A percentile compares a stretch with the other conserved stretches of the same genome.
Conservation (phyloP, 805 yeast genomes). For the Saccharomyces jurei region DNA sequence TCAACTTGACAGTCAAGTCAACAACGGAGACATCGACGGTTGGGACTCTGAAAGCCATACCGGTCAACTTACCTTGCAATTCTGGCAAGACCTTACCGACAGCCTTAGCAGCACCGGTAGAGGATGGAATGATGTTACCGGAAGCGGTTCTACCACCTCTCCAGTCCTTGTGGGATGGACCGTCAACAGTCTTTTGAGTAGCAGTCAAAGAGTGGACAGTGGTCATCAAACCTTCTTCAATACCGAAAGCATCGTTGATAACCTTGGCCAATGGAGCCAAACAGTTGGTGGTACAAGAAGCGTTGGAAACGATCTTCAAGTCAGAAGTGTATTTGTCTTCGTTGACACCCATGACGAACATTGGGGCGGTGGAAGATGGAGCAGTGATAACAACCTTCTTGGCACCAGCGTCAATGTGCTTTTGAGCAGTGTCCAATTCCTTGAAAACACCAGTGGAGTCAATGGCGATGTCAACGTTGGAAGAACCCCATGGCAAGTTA, state of each 20-base stretch:
- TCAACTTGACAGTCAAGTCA: slow-evolving; percentile 59
- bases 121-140: slow-evolving; percentile 67
- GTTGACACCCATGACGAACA: slow-evolving; percentile 68
- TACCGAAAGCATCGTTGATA: slow-evolving; percentile 56
- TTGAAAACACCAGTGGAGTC: slow-evolving; percentile 72
- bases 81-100: slow-evolving; percentile 69
- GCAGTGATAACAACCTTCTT: slow-evolving; percentile 67
- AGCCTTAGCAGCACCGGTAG: slow-evolving; percentile 73
- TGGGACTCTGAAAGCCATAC: slow-evolving; percentile 70
- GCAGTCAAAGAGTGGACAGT: slow-evolving; percentile 68
- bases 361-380: slow-evolving; percentile 64
- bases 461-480: slow-evolving; percentile 53
- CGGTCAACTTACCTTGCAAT: slow-evolving; percentile 64
- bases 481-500: slow-evolving; percentile 58
- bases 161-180: slow-evolving; percentile 75
- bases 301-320: slow-evolving; percentile 55
- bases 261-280: slow-evolving; percentile 67
- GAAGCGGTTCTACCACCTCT: slow-evolving; percentile 76
- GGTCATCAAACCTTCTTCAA: slow-evolving; percentile 71
- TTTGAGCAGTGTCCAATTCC: slow-evolving; percentile 54
- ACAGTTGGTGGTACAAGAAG: slow-evolving; percentile 71
- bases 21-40: slow-evolving; percentile 67
- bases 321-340: slow-evolving; percentile 50
- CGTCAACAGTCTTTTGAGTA: slow-evolving; percentile 67
- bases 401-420: slow-evolving; percentile 67